Evolutionary conservation across 148 eudicot genomes (phyloP), one percentile per base, ranked within the genome.

Genomic region (Cornus controversa): DNA sequence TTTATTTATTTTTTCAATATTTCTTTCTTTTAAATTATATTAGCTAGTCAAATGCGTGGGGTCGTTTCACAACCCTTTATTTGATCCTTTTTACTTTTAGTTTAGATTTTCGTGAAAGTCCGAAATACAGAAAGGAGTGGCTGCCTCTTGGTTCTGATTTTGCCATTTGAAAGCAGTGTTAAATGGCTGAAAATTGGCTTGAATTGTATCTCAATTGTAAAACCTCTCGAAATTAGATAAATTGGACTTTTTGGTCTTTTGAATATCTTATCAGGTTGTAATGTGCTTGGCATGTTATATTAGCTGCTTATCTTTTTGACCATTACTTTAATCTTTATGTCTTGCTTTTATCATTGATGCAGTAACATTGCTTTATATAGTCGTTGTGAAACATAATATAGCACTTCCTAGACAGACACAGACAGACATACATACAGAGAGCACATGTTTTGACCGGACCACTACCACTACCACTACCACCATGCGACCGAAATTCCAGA

Each of bases 401-500:
- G 24, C 62, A 22, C 45, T 28, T 45, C 66, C 28, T 26, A 42
- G 40, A 75, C 25, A 23, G 34, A 75, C 7, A 36, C 23, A 68
- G n/a, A 36, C 1, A n/a, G n/a, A n/a, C n/a, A n/a, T n/a, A n/a
- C n/a, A n/a, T n/a, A n/a, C n/a, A n/a, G n/a, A n/a, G n/a, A n/a
- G n/a, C n/a, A n/a, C n/a, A 66, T 6, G 70, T n/a, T 25, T 66
- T 34, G 70, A 65, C 78, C 62, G 28, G 15, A 62, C 28, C 34
- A 25, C 58, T 29, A 45, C 62, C 37, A 34, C 42, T 6, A 62
- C 28, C 34, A 25, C 58, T 29, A 45, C 62, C 37, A 34, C 42
- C 42, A 58, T 63, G 66, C 54, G 69, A 36, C 77, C 68, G 54
- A 74, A 74, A 74, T 34, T n/a, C 67, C 23, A 58, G 14, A 31